A percentile compares a stretch with the other conserved stretches of the same genome.
These are phyloP conservation scores for Dioscorea zingiberensis DNA, from an alignment of 106 monocot genomes.

Conservation along the genomic window DNA sequence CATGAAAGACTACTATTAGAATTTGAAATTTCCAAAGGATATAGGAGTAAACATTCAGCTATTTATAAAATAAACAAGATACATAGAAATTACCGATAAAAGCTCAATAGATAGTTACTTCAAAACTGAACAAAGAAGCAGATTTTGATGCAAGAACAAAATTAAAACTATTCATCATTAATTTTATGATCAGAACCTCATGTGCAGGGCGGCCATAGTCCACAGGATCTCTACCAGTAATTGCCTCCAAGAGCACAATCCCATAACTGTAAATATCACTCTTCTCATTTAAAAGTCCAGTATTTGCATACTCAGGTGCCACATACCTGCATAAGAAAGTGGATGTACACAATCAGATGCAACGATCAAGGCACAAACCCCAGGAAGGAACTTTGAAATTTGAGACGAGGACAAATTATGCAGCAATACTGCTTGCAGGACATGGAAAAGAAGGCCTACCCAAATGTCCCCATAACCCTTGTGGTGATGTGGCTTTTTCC, in stretches of 20 bases:
- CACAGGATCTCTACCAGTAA: constrained; percentile 74
- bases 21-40: too few relatives aligned
- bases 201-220: constrained; percentile 64
- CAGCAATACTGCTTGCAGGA: too few relatives aligned
- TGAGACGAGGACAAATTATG: too few relatives aligned
- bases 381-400: background rate
- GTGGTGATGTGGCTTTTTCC: constrained; percentile 65
- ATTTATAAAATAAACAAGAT: too few relatives aligned
- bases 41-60: too few relatives aligned
- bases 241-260: constrained; percentile 58
- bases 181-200: constrained; percentile 29
- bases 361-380: background rate
- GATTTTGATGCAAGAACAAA: too few relatives aligned
- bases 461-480: constrained; percentile 75
- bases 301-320: constrained; percentile 74
- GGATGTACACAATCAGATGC: background rate
- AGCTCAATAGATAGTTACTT: too few relatives aligned
- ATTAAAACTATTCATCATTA: too few relatives aligned
- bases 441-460: constrained; percentile 17
- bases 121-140: too few relatives aligned
- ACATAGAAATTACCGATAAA: too few relatives aligned
- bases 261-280: constrained; percentile 76
- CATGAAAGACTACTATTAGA: background rate
- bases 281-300: constrained; percentile 68
- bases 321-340: constrained; percentile 44